Conservation (phyloP, 768 basidiomycete genomes). For the Lyophyllum semitale region DNA sequence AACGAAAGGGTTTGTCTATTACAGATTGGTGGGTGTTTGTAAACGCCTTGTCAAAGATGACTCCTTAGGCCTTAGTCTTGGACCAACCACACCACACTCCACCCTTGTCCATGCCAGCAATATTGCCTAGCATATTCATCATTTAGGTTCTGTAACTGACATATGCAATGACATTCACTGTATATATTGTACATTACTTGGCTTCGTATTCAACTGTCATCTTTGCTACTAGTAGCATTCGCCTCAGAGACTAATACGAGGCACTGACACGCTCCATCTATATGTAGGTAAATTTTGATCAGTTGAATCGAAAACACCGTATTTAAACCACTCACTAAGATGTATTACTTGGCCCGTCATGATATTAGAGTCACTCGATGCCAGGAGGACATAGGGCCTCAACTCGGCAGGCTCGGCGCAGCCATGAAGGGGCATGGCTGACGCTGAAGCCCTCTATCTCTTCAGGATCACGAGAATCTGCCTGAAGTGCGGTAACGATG, state of each 20-base stretch:
- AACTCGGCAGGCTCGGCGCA: slow-evolving; percentile 32
- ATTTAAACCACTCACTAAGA: slow-evolving; percentile 21
- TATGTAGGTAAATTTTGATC: not conserved
- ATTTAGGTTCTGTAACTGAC: too few relatives aligned
- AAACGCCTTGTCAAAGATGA: not conserved
- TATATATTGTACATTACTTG: too few relatives aligned
- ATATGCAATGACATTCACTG: too few relatives aligned
- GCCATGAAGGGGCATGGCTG: slow-evolving; percentile 49
- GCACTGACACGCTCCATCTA: not conserved
- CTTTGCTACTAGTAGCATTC: slow-evolving; percentile 7
- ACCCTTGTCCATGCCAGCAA: too few relatives aligned
- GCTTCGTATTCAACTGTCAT: not conserved
- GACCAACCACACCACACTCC: too few relatives aligned
- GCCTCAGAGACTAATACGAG: too few relatives aligned
- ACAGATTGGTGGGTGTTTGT: slow-evolving; percentile 7
- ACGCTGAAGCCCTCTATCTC: slow-evolving; percentile 41
- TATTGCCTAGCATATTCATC: too few relatives aligned
- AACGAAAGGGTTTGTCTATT: slow-evolving; percentile 3
- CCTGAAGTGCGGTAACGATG: slow-evolving; percentile 60
- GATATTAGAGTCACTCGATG: slow-evolving; percentile 39
- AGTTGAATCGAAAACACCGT: not conserved
- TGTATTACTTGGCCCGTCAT: slow-evolving; percentile 41
- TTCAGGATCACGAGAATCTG: slow-evolving; percentile 49
- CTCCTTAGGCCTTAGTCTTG: too few relatives aligned
- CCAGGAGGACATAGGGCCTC: slow-evolving; percentile 60